Percentiles rank a stretch among this genome's conserved stretches.
These are phyloP conservation scores for Salvia splendens DNA, from an alignment of 257 asterid genomes.

Conservation along the genomic window DNA sequence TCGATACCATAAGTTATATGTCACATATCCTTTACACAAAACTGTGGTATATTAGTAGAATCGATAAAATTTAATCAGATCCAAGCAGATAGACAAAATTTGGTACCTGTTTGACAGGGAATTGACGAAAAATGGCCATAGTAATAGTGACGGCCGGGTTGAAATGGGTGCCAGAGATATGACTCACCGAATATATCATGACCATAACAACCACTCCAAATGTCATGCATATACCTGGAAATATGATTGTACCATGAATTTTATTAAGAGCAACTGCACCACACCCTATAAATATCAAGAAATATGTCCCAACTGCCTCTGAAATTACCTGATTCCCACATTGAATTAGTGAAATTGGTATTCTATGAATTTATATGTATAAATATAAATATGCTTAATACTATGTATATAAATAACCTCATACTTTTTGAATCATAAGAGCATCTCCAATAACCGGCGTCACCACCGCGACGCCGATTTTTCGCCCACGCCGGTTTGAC, in stretches of 20 bases:
- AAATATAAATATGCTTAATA: too few species aligned
- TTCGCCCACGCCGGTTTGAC: too few species aligned
- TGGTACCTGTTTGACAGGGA: slow-evolving; percentile 50
- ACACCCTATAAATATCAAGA: slow-evolving; percentile 63
- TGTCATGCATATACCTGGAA: slow-evolving; percentile 55
- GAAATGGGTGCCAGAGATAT: slow-evolving; percentile 19
- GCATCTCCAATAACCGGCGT: too few species aligned
- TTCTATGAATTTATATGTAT: too few species aligned
- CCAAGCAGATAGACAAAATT: too few species aligned
- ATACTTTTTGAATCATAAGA: slow-evolving; percentile 57
- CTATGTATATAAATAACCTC: too few species aligned
- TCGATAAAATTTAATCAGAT: too few species aligned
- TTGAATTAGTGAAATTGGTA: too few species aligned
- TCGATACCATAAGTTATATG: too few species aligned
- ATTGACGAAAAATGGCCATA: slow-evolving; percentile 58
- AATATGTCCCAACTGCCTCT: slow-evolving; percentile 63
- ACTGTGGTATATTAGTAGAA: too few species aligned
- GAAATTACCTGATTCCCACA: slow-evolving; percentile 42
- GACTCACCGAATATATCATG: slow-evolving; percentile 66
- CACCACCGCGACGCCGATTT: too few species aligned
- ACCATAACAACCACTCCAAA: slow-evolving; percentile 65
- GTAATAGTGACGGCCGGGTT: slow-evolving; percentile 76
- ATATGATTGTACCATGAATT: slow-evolving; percentile 54
- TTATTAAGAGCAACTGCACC: slow-evolving; percentile 61
- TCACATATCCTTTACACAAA: too few species aligned